Conservation (phyloP, 164 flowering plant species). For the Aristolochia californica region DNA sequence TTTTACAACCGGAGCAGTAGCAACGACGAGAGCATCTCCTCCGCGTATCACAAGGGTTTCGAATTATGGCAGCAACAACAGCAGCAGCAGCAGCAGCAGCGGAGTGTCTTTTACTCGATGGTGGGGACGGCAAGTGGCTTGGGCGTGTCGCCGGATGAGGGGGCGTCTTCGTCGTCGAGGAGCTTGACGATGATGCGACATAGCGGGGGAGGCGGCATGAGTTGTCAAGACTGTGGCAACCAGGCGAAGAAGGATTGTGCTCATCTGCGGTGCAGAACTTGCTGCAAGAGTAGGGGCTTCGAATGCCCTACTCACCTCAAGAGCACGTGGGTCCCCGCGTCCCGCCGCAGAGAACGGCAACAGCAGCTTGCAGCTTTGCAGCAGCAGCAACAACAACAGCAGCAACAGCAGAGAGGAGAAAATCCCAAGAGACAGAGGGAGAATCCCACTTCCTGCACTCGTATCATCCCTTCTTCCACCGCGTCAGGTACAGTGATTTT, state of each 20-base stretch:
- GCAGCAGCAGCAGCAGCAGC: slow-evolving; percentile 19
- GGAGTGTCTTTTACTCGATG: slow-evolving; percentile 10
- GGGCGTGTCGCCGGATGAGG: slow-evolving; percentile 15
- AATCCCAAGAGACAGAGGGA: slow-evolving; percentile 48
- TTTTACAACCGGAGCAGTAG: slow-evolving; percentile 20
- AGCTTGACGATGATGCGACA: slow-evolving; percentile 27
- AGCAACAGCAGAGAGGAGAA: slow-evolving; percentile 6
- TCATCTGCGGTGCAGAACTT: slow-evolving; percentile 70
- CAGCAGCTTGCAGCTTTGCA: slow-evolving; percentile 29
- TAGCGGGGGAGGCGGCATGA: slow-evolving; percentile 15
- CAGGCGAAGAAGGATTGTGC: slow-evolving; percentile 80
- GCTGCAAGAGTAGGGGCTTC: slow-evolving; percentile 77
- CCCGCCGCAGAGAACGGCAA: slow-evolving; percentile 60
- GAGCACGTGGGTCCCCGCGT: slow-evolving; percentile 85
- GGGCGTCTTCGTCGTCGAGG: slow-evolving; percentile 10
- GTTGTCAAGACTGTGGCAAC: slow-evolving; percentile 82
- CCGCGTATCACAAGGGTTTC: slow-evolving; percentile 28
- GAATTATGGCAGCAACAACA: slow-evolving; percentile 44
- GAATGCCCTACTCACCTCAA: slow-evolving; percentile 66
- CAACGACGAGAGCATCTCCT: slow-evolving; percentile 27
- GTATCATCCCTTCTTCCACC: slow-evolving; percentile 30
- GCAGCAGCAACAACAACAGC: too few relatives aligned
- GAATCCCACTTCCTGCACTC: slow-evolving; percentile 34
- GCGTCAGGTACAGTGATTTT: slow-evolving; percentile 31
- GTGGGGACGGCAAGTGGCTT: slow-evolving; percentile 7